Evolutionary conservation across 2,329 filamentous ascomycete species (phyloP).

Genomic region (Cryphonectria japonica): DNA sequence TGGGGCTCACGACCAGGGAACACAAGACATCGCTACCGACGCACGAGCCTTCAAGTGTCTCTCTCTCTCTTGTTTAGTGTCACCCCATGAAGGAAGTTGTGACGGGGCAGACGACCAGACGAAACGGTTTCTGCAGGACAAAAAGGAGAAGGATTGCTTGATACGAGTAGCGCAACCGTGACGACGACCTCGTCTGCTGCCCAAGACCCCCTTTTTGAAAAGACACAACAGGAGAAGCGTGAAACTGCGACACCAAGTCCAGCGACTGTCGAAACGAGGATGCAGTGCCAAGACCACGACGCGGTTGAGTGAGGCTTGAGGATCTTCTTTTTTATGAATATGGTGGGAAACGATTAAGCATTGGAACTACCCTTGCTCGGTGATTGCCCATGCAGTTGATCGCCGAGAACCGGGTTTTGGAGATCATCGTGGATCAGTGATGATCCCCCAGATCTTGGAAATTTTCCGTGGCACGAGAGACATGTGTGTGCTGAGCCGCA

Average conservation of each 20-base stretch:
- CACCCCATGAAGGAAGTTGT: conserved; percentile 17
- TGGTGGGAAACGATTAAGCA: neutral
- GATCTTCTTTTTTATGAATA: neutral
- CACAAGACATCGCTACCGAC: neutral
- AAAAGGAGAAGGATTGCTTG: neutral
- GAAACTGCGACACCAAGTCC: conserved; percentile 16
- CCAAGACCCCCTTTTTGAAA: neutral
- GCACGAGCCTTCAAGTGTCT: too few species aligned
- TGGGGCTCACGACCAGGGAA: neutral
- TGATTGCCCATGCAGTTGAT: conserved; percentile 9
- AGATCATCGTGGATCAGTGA: conserved; percentile 13
- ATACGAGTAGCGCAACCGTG: neutral
- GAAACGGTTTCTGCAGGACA: conserved; percentile 13
- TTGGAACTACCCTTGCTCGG: neutral
- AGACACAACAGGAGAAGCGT: conserved; percentile 6
- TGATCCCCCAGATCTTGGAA: conserved; percentile 14
- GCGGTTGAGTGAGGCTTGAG: neutral
- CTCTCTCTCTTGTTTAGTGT: neutral
- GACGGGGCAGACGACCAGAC: conserved; percentile 26
- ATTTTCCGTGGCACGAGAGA: neutral
- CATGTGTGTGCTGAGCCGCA: neutral
- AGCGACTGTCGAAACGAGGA: conserved; percentile 21
- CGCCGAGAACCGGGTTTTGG: conserved; percentile 12
- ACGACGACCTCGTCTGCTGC: neutral
- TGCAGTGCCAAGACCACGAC: neutral